phyloP scores from a whole-genome alignment of 805 yeast genomes.

The Vanderwaltozyma verrucispora region DNA sequence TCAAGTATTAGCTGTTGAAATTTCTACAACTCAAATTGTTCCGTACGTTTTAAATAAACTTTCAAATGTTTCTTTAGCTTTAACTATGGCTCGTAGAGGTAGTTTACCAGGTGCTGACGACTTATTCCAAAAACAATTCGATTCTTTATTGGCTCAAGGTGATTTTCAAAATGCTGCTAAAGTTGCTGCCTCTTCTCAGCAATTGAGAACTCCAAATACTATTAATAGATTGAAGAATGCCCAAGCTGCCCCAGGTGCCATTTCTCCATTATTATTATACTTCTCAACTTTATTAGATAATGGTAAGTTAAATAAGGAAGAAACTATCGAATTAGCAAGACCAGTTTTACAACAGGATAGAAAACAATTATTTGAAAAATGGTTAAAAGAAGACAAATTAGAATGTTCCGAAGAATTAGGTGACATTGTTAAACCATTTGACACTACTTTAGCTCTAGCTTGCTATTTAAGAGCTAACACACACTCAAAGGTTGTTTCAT shows the following conservation, averaged over 20 bases:
- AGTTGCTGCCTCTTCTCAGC: slow-evolving; percentile 91
- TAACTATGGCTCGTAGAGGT: slow-evolving; percentile 77
- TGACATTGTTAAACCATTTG: slow-evolving; percentile 86
- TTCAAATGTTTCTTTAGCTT: slow-evolving; percentile 77
- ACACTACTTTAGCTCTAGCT: slow-evolving; percentile 76
- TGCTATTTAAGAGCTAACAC: slow-evolving; percentile 77
- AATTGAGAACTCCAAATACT: slow-evolving; percentile 88
- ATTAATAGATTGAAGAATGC: slow-evolving; percentile 84
- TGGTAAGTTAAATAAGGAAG: slow-evolving; percentile 86
- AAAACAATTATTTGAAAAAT: slow-evolving; percentile 86
- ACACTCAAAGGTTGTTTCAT: slow-evolving; percentile 82
- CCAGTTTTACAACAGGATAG: slow-evolving; percentile 95
- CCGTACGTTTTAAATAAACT: slow-evolving; percentile 83
- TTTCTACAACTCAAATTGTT: slow-evolving; percentile 72
- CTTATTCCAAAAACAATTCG: slow-evolving; percentile 85
- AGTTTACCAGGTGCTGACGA: slow-evolving; percentile 97
- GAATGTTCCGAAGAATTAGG: slow-evolving; percentile 96
- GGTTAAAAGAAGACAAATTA: slow-evolving; percentile 91
- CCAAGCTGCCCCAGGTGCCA: slow-evolving; percentile 88
- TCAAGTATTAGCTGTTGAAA: slow-evolving; percentile 86
- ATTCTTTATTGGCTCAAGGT: slow-evolving; percentile 69
- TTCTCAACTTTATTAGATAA: slow-evolving; percentile 85
- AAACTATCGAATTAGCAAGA: slow-evolving; percentile 87
- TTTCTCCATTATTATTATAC: slow-evolving; percentile 88
- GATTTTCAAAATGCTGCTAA: slow-evolving; percentile 90